These are phyloP conservation scores for Nannizzia gypsea DNA, from an alignment of 2,329 filamentous ascomycete species.

Conservation along the genomic window DNA sequence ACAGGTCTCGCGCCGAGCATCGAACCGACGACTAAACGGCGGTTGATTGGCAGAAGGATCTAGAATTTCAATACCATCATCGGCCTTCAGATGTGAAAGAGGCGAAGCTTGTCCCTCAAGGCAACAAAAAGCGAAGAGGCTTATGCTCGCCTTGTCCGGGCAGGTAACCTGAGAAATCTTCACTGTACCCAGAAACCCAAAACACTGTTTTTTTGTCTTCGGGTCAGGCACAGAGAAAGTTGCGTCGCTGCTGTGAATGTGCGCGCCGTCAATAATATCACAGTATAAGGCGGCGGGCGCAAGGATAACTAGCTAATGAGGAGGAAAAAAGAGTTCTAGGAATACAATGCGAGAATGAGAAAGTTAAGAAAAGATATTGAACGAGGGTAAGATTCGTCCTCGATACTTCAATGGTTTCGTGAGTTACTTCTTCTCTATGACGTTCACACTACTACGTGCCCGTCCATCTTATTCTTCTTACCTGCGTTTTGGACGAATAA, in stretches of 20 bases:
- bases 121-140: neutral
- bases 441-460: neutral
- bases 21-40: neutral
- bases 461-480: conserved; percentile 6
- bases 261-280: conserved; percentile 2
- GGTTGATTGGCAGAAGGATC: conserved; percentile 1
- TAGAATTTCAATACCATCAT: neutral
- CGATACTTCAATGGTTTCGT: neutral
- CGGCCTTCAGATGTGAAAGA: neutral
- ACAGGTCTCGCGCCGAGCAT: neutral
- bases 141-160: neutral
- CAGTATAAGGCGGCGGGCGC: conserved; percentile 2
- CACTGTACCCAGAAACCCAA: neutral
- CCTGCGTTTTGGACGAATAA: conserved; percentile 31
- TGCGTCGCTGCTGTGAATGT: conserved; percentile 1
- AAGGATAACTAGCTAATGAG: neutral
- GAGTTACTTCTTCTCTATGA: neutral
- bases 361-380: neutral
- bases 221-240: neutral
- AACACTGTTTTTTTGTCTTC: no score
- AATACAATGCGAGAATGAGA: conserved; percentile 2
- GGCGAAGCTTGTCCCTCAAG: neutral
- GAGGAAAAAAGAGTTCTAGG: neutral
- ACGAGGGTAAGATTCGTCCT: neutral
- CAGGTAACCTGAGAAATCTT: neutral